A percentile compares a stretch with the other conserved stretches of the same genome.
Conservation (phyloP, 2,329 filamentous ascomycete genomes). For the Zarea fungicola region DNA sequence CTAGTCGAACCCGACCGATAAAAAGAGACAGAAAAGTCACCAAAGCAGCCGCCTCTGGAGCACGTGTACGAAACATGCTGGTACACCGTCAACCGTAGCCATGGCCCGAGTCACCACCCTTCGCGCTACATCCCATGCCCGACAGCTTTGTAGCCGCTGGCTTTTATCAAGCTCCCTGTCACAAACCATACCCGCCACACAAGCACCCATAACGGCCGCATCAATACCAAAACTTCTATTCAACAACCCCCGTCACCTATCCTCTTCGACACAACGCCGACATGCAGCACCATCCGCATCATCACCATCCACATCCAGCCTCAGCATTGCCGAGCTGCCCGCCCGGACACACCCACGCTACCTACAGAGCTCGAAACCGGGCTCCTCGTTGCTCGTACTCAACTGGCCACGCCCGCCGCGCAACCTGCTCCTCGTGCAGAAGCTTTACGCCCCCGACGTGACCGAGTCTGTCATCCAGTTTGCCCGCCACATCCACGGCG, state of each 20-base stretch:
- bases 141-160: not conserved
- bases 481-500: conserved; percentile 66
- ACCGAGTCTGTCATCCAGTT: conserved; percentile 49
- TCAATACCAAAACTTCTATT: no score
- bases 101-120: conserved; percentile 2
- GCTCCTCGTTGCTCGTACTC: conserved; percentile 50
- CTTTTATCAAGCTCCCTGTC: not conserved
- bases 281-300: not conserved
- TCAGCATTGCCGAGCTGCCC: conserved; percentile 30
- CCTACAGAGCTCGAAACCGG: conserved; percentile 37
- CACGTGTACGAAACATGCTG: no score
- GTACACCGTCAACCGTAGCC: not conserved
- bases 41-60: no score
- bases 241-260: not conserved
- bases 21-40: no score
- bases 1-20: no score
- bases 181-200: not conserved
- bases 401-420: conserved; percentile 50
- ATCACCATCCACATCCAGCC: conserved; percentile 18
- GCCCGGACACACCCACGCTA: conserved; percentile 31
- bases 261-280: not conserved
- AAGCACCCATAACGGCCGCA: not conserved
- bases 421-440: conserved; percentile 55
- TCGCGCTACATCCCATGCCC: not conserved
- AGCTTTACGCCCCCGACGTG: conserved; percentile 51